These are phyloP conservation scores for Cerioporus squamosus DNA, from an alignment of 1,284 basidiomycete species.

Conservation along the genomic window DNA sequence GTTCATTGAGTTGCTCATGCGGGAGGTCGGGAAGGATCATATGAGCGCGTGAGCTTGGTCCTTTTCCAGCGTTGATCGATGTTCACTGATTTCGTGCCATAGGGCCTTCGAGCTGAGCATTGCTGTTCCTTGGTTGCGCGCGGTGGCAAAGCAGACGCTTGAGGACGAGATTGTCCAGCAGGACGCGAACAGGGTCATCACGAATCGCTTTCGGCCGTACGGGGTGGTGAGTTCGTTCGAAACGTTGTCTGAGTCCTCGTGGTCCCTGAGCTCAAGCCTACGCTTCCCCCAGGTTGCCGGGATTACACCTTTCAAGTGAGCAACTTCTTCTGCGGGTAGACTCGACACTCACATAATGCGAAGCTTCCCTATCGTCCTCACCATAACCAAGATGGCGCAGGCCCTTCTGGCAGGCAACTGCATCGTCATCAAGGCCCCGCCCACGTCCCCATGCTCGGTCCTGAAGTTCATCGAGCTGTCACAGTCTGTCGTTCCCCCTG, in stretches of 20 bases:
- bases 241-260: background rate
- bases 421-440: conserved; percentile 53
- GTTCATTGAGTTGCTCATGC: conserved; percentile 12
- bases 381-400: conserved; percentile 58
- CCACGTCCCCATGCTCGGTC: conserved; percentile 14
- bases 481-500: conserved; percentile 21
- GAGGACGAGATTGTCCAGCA: conserved; percentile 9
- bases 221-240: conserved; percentile 7
- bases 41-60: conserved; percentile 15
- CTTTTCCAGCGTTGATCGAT: background rate
- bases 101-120: conserved; percentile 9
- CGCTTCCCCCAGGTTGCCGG: background rate
- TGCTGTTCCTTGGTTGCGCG: background rate
- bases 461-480: conserved; percentile 23
- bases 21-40: conserved; percentile 19
- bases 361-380: conserved; percentile 41
- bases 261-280: background rate
- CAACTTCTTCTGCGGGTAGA: too few species aligned
- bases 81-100: background rate
- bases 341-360: background rate
- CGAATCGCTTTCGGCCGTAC: conserved; percentile 9
- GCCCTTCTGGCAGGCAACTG: conserved; percentile 58
- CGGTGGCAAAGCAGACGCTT: conserved; percentile 3
- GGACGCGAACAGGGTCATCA: conserved; percentile 1
- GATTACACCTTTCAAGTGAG: conserved; percentile 16